Base-by-base conservation (phyloP, 2,329 filamentous ascomycete genomes). In the Exophiala xenobiotica region DNA sequence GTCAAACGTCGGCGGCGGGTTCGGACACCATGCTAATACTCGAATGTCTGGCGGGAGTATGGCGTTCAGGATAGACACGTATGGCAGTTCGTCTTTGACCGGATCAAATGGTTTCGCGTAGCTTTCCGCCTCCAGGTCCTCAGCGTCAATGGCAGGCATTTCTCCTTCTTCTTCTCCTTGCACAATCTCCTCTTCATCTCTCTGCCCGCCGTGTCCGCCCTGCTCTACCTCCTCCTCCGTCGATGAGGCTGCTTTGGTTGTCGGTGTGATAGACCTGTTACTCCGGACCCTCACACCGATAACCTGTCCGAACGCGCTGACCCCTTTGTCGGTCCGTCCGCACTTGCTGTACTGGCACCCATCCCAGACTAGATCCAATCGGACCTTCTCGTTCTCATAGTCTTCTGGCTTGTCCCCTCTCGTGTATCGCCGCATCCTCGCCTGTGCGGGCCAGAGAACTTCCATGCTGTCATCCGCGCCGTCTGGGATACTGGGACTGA, bases 221-320 rank as follows among this genome's bases (percentile, higher is more conserved):
- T 38, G 41, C 5, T 29, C 22, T 35, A 4, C 11, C 9, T 26
- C 18, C 14, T 6, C 38, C 29, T 45, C 22, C 27, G n/a, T n/a
- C n/a, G n/a, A n/a, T n/a, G n/a, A n/a, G n/a, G n/a, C n/a, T n/a
- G n/a, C n/a, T n/a, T n/a, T n/a, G n/a, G n/a, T n/a, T n/a, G n/a
- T n/a, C n/a, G n/a, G n/a, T n/a, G n/a, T 26, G 8, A 85, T 65
- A 1, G 89, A 89, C 59, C 80, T 75, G 62, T 87, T 87, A 69
- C 91, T 96, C 65, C 92, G 78, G 12, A 99, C 85, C 49, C 86
- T 76, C 33, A 99, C 73, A 0, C 85, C 87, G 64, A 99, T 83
- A 51, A 99, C 93, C 74, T 99, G 93, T 0, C 93, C 93, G 73
- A 99, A 99, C 2, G 93, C 91, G 69, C 90, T 96, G 27, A 99